Evolutionary conservation across 1,284 basidiomycete genomes (phyloP).

Genomic region (Stygiomarasmius scandens): DNA sequence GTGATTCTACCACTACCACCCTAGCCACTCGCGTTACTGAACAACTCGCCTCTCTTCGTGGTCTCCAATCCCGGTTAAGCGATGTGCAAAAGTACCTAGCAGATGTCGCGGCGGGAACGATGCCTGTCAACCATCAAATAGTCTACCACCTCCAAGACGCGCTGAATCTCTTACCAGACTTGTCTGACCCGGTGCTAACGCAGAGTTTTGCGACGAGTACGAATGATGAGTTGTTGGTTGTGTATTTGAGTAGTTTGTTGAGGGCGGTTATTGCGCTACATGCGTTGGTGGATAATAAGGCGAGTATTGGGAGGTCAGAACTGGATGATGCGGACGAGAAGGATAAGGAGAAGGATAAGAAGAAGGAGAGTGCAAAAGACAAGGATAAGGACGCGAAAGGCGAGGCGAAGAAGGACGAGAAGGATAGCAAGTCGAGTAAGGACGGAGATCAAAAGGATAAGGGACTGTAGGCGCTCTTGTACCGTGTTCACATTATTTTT

Average conservation of each 20-base stretch:
- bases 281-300: conserved; percentile 88
- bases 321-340: conserved; percentile 68
- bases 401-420: conserved; percentile 38
- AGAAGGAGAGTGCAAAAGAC: too few species aligned
- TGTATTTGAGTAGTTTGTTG: conserved; percentile 91
- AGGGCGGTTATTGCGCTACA: conserved; percentile 94
- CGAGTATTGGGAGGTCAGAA: conserved; percentile 73
- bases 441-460: conserved; percentile 13
- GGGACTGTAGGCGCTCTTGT: conserved; percentile 9
- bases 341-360: conserved; percentile 55
- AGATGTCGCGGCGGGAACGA: conserved; percentile 76
- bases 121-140: conserved; percentile 97
- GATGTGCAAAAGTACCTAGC: conserved; percentile 91
- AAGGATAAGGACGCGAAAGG: conserved; percentile 39
- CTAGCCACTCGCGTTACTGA: conserved; percentile 91
- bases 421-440: conserved; percentile 19
- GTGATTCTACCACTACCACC: conserved; percentile 90
- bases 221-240: conserved; percentile 93
- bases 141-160: conserved; percentile 96
- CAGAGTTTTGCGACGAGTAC: conserved; percentile 89
- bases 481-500: neutral
- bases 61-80: conserved; percentile 84
- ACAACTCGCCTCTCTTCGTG: conserved; percentile 89
- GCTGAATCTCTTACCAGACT: conserved; percentile 89
- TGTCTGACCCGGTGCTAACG: conserved; percentile 69